phyloP scores from a whole-genome alignment of 2,329 filamentous ascomycete species.

The Exserohilum rostratum region DNA sequence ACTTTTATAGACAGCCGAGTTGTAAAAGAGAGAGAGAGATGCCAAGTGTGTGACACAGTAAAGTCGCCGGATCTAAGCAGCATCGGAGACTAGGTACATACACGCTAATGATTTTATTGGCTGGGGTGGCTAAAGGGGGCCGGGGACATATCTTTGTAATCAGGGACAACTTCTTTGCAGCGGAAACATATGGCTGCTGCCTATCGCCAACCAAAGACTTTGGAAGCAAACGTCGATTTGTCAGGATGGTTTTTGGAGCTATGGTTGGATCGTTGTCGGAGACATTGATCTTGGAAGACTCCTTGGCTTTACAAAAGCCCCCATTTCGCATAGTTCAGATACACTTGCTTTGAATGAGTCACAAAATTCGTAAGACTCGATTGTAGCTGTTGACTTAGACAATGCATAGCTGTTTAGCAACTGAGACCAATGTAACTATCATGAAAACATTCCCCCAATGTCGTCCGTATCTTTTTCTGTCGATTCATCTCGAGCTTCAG shows the following conservation, averaged over 20 bases:
- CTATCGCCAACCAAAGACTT: too few relatives aligned
- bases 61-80: conserved; percentile 26
- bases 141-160: not conserved
- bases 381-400: not conserved
- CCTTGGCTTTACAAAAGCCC: not conserved
- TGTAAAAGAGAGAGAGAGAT: not conserved
- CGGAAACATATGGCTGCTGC: not conserved
- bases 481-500: not conserved
- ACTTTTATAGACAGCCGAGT: too few relatives aligned
- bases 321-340: not conserved
- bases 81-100: conserved; percentile 18
- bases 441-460: conserved; percentile 5
- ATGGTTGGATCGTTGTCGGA: not conserved
- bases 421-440: too few relatives aligned
- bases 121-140: not conserved
- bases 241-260: too few relatives aligned
- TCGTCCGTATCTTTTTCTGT: not conserved
- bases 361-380: not conserved
- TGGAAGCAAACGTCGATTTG: not conserved
- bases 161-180: not conserved
- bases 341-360: not conserved
- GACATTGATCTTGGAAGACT: not conserved
- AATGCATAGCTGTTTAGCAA: not conserved
- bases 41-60: not conserved
- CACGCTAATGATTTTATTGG: conserved; percentile 22